These are phyloP conservation scores for Salix udensis DNA, from an alignment of 345 rosid species.

Conservation along the genomic window DNA sequence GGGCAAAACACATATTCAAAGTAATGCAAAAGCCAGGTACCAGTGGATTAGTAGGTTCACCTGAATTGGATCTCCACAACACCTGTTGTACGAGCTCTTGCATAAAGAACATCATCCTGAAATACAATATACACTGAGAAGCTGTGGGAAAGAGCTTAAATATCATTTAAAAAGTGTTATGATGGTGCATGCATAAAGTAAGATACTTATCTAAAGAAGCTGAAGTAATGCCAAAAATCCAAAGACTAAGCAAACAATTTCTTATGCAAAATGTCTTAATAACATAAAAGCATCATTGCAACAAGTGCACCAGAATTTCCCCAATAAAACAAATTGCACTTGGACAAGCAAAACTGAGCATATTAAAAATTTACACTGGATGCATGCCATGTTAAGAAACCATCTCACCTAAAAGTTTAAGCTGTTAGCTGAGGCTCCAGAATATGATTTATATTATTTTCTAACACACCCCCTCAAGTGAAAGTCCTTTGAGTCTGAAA, in stretches of 20 bases:
- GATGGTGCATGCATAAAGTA: background rate
- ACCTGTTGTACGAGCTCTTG: conserved; percentile 97
- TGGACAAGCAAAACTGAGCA: background rate
- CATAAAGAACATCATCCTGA: conserved; percentile 94
- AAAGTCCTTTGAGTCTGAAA: no score
- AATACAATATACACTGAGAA: conserved; percentile 4
- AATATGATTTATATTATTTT: no score
- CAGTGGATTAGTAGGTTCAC: conserved; percentile 33
- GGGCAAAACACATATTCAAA: background rate
- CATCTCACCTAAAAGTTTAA: no score
- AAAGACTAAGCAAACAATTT: background rate
- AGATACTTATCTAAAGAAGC: background rate
- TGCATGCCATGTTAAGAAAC: background rate
- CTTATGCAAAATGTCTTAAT: background rate
- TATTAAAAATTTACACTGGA: background rate
- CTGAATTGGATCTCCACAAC: conserved; percentile 99
- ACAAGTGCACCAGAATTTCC: background rate
- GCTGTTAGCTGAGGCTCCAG: no score
- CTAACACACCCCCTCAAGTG: no score
- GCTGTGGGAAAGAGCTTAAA: conserved; percentile 8
- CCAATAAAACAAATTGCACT: background rate
- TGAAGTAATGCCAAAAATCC: background rate
- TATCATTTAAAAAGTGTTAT: background rate
- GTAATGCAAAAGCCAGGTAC: background rate
- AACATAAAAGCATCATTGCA: background rate